Base-by-base conservation (phyloP, 208 protist genomes). In the Acanthamoeba rhysodes region DNA sequence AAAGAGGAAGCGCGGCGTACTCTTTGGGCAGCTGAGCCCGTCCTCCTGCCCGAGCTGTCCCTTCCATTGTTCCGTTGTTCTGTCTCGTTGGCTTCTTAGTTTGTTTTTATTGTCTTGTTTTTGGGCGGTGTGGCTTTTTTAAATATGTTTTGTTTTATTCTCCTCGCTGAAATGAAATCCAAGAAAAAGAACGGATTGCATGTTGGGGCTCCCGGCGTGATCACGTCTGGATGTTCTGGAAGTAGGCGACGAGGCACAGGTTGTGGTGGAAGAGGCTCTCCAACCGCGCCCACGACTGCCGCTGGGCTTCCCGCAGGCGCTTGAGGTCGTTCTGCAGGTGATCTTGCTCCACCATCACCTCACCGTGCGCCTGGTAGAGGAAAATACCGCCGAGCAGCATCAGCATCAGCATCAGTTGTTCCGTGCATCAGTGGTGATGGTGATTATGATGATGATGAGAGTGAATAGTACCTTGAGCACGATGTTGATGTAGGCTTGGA, bases 401-500 rank as follows among this genome's bases (percentile, higher is more conserved):
- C n/a, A n/a, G n/a, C n/a, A n/a, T n/a, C n/a, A n/a, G n/a, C n/a
- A n/a, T n/a, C n/a, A n/a, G n/a, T n/a, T n/a, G n/a, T n/a, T n/a
- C n/a, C n/a, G n/a, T n/a, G n/a, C n/a, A n/a, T n/a, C n/a, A n/a
- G n/a, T n/a, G n/a, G n/a, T n/a, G n/a, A n/a, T n/a, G n/a, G n/a
- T n/a, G n/a, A n/a, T n/a, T n/a, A n/a, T n/a, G n/a, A 16, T 32
- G n/a, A 62, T 16, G 27, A 57, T 57, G 50, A 57, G 50, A 57
- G 14, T 72, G 41, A 55, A 55, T 14, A 5, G 24, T 53, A 97
- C 94, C 62, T 94, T 95, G 12, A 97, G 20, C 2, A 95, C n/a
- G 2, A 94, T 37, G 55, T 57, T 95, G 22, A 96, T 20, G 27
- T 95, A 95, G 20, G 96, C 59, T 76, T 97, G 96, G 53, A 96